Conservation (phyloP, 257 asterid genomes). For the Sherardia arvensis region DNA sequence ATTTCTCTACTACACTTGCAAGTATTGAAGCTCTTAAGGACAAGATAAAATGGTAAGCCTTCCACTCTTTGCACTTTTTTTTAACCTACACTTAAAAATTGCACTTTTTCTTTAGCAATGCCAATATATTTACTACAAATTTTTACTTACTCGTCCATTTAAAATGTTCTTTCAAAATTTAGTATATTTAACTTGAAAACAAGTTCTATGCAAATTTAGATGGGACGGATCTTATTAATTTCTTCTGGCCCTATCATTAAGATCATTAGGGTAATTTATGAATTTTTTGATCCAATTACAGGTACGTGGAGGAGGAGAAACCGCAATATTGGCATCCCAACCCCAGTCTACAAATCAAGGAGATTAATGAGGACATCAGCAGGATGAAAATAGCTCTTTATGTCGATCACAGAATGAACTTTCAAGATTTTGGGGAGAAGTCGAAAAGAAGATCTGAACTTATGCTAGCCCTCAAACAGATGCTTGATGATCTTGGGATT, state of each 20-base stretch:
- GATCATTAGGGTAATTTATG: too few species aligned
- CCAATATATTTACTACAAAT: too few species aligned
- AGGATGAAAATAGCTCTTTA: conserved; percentile 16
- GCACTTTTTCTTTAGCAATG: too few species aligned
- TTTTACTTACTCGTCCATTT: too few species aligned
- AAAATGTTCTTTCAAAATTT: too few species aligned
- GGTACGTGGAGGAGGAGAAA: conserved; percentile 7
- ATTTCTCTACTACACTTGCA: conserved; percentile 50
- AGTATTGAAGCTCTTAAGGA: conserved; percentile 41
- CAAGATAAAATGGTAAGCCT: conserved; percentile 44
- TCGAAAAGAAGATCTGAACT: conserved; percentile 12
- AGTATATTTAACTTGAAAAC: too few species aligned
- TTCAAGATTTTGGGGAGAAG: conserved; percentile 14
- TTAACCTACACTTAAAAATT: too few species aligned
- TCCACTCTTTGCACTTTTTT: too few species aligned
- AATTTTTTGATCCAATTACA: neutral
- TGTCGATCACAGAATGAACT: conserved; percentile 14
- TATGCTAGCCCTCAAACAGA: conserved; percentile 4
- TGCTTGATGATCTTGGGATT: conserved; percentile 5
- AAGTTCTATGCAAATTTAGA: too few species aligned
- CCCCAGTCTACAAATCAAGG: conserved; percentile 14
- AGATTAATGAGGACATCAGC: conserved; percentile 12
- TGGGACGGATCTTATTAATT: too few species aligned
- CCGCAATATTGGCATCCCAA: conserved; percentile 14
- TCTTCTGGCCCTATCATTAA: too few species aligned